Base-by-base conservation (phyloP, 129 eudicot genomes). In the Arctium lappa region DNA sequence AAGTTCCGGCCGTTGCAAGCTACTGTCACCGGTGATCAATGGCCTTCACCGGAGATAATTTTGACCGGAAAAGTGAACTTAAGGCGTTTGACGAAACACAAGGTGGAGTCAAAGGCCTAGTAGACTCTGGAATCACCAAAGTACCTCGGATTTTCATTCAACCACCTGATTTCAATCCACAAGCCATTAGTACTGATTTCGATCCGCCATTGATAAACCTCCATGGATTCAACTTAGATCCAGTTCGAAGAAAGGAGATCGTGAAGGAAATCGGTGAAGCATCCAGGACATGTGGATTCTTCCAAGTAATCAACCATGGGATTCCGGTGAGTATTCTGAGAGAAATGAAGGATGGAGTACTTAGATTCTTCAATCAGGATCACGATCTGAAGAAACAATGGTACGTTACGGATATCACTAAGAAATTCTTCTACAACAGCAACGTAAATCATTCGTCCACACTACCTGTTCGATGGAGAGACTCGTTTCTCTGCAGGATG, bases 391-490 rank as follows among this genome's bases (percentile, higher is more conserved):
- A 90, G 86, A 89, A 88, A 62, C 12, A 79, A 68, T 89, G 73
- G 80, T 92, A 89, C 56, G 89, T 90, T 6, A 60, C 89, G 0
- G 94, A 92, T 82, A 39, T 53, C 0, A 56, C 75, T 29, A 79
- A 70, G 29, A 79, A 31, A 34, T 77, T 92, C 9, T 74, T 78
- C 15, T 90, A 86, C 62, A 82, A 88, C 32, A 86, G 89, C 71
- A 92, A 88, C 70, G 86, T 84, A 68, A 90, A 92, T 81, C 81
- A 89, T 68, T 89, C 82, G 29, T 75, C 80, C 29, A 65, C 89
- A 0, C 56, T 79, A 1, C 76, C 92, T 15, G 91, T 92, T 77
- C 85, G 89, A 46, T 93, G 97, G 97, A 93, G 94, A 84, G 97
- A 93, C 65, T 76, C 92, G 3, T 74, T 85, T 69, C 75, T 44